A percentile compares a stretch with the other conserved stretches of the same genome.
Conservation (phyloP, 768 basidiomycete species). For the Tylopilus felleus region DNA sequence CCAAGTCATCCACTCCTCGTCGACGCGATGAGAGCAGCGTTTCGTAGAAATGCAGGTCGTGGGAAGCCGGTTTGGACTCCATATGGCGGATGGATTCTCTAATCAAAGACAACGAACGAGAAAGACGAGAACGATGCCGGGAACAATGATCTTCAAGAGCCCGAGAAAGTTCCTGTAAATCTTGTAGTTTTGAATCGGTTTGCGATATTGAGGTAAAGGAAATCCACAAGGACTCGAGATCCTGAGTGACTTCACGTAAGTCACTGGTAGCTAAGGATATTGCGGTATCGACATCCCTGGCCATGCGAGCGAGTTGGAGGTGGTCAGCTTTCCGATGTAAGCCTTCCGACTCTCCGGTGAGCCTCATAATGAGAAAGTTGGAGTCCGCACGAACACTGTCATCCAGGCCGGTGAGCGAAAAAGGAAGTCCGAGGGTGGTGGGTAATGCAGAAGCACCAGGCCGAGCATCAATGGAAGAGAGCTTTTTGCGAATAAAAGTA, state of each 20-base stretch:
- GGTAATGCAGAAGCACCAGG: slow-evolving; percentile 34
- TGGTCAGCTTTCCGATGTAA: slow-evolving; percentile 47
- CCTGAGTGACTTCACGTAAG: slow-evolving; percentile 38
- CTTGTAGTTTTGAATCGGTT: slow-evolving; percentile 28
- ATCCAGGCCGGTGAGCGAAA: slow-evolving; percentile 60
- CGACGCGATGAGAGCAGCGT: slow-evolving; percentile 47
- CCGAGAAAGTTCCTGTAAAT: slow-evolving; percentile 36
- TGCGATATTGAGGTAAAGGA: slow-evolving; percentile 31
- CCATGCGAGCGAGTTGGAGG: slow-evolving; percentile 50
- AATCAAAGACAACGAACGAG: slow-evolving; percentile 49
- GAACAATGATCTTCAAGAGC: slow-evolving; percentile 36
- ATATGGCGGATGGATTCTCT: slow-evolving; percentile 55
- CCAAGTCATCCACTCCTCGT: slow-evolving; percentile 49
- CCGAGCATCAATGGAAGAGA: slow-evolving; percentile 35
- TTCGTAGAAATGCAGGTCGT: slow-evolving; percentile 46
- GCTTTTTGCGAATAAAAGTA: slow-evolving; percentile 32
- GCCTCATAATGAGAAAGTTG: slow-evolving; percentile 64
- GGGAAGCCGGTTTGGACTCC: slow-evolving; percentile 43
- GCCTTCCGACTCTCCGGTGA: slow-evolving; percentile 51
- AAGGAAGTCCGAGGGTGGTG: slow-evolving; percentile 41
- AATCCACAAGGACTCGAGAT: slow-evolving; percentile 39
- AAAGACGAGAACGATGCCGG: slow-evolving; percentile 36
- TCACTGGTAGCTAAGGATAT: slow-evolving; percentile 37
- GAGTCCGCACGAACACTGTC: slow-evolving; percentile 63
- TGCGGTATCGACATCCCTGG: slow-evolving; percentile 48